Percentiles rank a stretch among this genome's conserved stretches.
Evolutionary conservation across 2,329 filamentous ascomycete genomes (phyloP).

Genomic region (Hypoxylon sp.): DNA sequence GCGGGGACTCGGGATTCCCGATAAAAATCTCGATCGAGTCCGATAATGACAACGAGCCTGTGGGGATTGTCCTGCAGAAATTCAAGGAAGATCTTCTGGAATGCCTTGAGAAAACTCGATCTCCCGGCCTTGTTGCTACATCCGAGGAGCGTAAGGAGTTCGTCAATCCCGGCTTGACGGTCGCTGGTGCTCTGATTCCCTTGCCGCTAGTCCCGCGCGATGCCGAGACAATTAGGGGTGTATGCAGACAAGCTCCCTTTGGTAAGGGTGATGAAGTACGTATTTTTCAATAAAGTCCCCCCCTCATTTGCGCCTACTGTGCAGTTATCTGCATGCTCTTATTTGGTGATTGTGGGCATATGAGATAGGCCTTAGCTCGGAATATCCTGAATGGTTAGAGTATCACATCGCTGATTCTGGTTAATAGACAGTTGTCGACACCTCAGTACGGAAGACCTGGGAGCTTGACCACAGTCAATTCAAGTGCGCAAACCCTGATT

Average conservation of each 20-base stretch:
- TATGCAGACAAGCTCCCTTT: constrained; percentile 55
- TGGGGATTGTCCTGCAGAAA: background rate
- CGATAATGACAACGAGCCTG: background rate
- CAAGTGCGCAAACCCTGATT: constrained; percentile 56
- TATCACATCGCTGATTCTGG: background rate
- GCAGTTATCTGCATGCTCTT: too few relatives aligned
- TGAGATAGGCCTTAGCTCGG: background rate
- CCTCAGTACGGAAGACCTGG: constrained; percentile 58
- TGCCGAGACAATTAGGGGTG: constrained; percentile 47
- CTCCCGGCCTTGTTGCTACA: constrained; percentile 38
- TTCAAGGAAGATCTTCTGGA: constrained; percentile 1
- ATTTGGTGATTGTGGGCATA: background rate
- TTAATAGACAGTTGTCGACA: constrained; percentile 56
- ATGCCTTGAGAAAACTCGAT: constrained; percentile 42
- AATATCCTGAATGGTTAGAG: background rate
- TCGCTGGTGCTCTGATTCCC: constrained; percentile 46
- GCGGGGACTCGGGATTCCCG: background rate
- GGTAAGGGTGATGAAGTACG: constrained; percentile 54
- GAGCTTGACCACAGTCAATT: constrained; percentile 58
- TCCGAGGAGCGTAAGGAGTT: constrained; percentile 31
- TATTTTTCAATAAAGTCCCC: background rate
- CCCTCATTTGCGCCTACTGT: background rate
- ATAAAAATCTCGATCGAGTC: constrained; percentile 3
- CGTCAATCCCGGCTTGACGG: constrained; percentile 50
- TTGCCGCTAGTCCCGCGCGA: constrained; percentile 50